Conservation (phyloP, 495 filamentous ascomycete species). For the Umbilicaria muhlenbergii region DNA sequence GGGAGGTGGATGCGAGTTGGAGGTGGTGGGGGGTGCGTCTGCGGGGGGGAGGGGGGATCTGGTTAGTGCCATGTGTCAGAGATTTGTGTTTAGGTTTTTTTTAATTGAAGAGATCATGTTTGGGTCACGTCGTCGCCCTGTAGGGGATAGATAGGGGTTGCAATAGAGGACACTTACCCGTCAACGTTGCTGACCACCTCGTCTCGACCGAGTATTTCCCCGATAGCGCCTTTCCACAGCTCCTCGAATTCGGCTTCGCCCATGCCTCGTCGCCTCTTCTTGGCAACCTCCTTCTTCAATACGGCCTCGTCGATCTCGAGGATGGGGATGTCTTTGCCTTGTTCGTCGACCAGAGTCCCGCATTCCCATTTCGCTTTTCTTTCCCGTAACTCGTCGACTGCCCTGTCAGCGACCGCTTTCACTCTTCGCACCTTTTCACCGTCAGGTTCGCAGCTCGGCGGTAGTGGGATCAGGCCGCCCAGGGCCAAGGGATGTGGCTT, state of each 20-base stretch:
- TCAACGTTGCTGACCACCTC: conserved; percentile 58
- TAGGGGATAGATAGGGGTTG: conserved; percentile 4
- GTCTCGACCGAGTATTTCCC: conserved; percentile 66
- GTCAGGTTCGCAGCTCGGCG: conserved; percentile 91
- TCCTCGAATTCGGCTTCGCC: conserved; percentile 81
- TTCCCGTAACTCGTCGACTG: conserved; percentile 75
- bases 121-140: conserved; percentile 11
- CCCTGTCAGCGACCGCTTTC: conserved; percentile 72
- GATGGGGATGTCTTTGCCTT: conserved; percentile 38
- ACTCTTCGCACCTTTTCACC: conserved; percentile 80
- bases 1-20: conserved; percentile 53
- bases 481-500: conserved; percentile 72
- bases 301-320: conserved; percentile 59
- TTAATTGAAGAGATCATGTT: not conserved
- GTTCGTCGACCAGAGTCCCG: conserved; percentile 50
- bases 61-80: conserved; percentile 48
- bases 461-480: conserved; percentile 64
- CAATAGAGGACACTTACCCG: conserved; percentile 48
- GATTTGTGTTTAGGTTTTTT: conserved; percentile 11
- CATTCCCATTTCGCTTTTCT: conserved; percentile 82
- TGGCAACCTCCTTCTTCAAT: conserved; percentile 56
- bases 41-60: conserved; percentile 50
- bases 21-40: conserved; percentile 43
- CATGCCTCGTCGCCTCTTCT: conserved; percentile 64
- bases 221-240: conserved; percentile 73